phyloP scores from a whole-genome alignment of 2,329 filamentous ascomycete species.

The Neoarthrinium moseri region DNA sequence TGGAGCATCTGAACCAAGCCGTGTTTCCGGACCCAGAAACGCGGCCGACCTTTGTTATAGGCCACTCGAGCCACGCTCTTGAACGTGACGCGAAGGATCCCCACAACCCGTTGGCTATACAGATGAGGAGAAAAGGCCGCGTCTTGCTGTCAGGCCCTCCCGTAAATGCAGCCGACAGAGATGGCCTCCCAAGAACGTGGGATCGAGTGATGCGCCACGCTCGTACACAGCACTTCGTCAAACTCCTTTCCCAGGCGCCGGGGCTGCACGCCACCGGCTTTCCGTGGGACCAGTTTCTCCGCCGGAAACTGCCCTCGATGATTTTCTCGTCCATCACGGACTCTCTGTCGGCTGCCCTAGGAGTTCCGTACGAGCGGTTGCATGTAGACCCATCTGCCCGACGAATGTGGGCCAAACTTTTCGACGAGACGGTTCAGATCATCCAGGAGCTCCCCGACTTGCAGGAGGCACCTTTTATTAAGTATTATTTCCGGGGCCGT shows the following conservation, averaged over 20 bases:
- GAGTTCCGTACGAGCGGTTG: slow-evolving; percentile 72
- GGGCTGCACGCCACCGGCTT: slow-evolving; percentile 60
- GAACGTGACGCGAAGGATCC: slow-evolving; percentile 34
- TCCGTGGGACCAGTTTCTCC: slow-evolving; percentile 61
- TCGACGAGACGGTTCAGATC: slow-evolving; percentile 73
- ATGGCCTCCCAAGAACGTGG: neutral
- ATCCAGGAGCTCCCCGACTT: slow-evolving; percentile 75
- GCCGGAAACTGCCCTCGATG: slow-evolving; percentile 75
- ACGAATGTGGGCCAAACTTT: slow-evolving; percentile 66
- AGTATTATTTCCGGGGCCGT: slow-evolving; percentile 54
- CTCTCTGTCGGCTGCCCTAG: slow-evolving; percentile 75
- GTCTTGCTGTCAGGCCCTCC: slow-evolving; percentile 32
- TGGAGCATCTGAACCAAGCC: slow-evolving; percentile 72
- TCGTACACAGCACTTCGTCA: slow-evolving; percentile 54
- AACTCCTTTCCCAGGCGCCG: slow-evolving; percentile 61
- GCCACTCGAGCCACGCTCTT: slow-evolving; percentile 50
- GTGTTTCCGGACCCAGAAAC: slow-evolving; percentile 66
- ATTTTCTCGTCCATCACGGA: slow-evolving; percentile 77
- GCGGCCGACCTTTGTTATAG: slow-evolving; percentile 76
- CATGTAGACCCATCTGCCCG: slow-evolving; percentile 65
- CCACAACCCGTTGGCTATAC: slow-evolving; percentile 27
- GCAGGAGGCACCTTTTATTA: slow-evolving; percentile 56
- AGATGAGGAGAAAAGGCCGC: slow-evolving; percentile 30
- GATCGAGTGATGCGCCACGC: slow-evolving; percentile 2
- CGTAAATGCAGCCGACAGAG: neutral